Base-by-base conservation (phyloP, 768 basidiomycete genomes). In the Pleurotus citrinopileatus region DNA sequence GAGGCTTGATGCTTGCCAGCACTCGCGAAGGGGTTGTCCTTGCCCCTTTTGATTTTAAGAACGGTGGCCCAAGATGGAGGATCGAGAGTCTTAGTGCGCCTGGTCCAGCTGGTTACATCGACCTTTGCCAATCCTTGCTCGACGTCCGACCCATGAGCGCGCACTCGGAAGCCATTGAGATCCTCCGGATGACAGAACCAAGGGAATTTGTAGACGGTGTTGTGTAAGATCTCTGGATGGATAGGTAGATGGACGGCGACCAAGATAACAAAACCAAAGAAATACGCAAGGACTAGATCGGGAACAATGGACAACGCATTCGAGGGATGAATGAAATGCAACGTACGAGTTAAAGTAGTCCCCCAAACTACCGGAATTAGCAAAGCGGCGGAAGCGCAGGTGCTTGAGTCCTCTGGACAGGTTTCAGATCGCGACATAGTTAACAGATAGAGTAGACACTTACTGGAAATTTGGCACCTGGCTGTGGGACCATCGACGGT, bases 21-120 rank as follows among this genome's bases (percentile, higher is more conserved):
- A 15, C 57, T 57, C 29, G 61, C 57, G 60, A 86, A 87, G 1
- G 86, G 86, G 4, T 60, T 59, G 58, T 86, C 85, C 12, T 82
- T 65, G 2, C 85, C 86, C 32, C 86, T 82, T 37, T 79, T 77
- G 42, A 76, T 65, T 19, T 63, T 62, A 7, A 62, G 61, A n/a
- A 61, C 57, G 55, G 71, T 67, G 17, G 81, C 80, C 84, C 83
- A 86, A 5, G 72, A 71, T 1, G 48, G 48, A 22, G 48, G 48
- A 37, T 51, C 48, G 23, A 51, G 48, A 22, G 48, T 51, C 29
- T 32, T 23, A n/a, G 28, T 28, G 17, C 28, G 48, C 23, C n/a
- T 37, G 9, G 17, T 51, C 34, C 19, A 32, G 8, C 9, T 22
- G 13, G 48, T 23, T 37, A 32, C 22, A 37, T 37, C 29, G 34